These are phyloP conservation scores for Sporobolomyces roseus DNA, from an alignment of 768 basidiomycete genomes.

Conservation along the genomic window DNA sequence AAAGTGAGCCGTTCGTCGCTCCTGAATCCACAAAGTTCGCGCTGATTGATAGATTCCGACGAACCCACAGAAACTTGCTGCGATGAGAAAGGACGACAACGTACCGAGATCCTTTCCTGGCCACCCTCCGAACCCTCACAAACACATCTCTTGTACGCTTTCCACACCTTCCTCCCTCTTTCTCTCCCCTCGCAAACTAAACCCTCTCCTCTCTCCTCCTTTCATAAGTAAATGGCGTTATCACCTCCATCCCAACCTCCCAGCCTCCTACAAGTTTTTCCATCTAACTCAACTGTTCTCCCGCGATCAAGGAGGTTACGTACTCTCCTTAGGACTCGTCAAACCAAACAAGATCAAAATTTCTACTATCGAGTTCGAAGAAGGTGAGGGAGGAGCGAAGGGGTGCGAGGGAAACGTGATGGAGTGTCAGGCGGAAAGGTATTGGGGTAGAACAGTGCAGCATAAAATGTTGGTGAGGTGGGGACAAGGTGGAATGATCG, in stretches of 20 bases:
- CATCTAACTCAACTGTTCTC: slow-evolving; percentile 37
- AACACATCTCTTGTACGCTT: slow-evolving; percentile 24
- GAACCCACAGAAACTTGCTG: neutral
- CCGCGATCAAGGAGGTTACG: slow-evolving; percentile 25
- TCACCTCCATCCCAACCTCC: slow-evolving; percentile 20
- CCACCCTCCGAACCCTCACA: slow-evolving; percentile 18
- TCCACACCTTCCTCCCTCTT: neutral
- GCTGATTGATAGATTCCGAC: neutral
- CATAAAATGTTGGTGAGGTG: slow-evolving; percentile 17
- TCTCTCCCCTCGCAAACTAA: neutral
- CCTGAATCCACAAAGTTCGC: neutral
- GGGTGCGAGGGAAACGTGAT: slow-evolving; percentile 1
- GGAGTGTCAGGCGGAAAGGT: neutral
- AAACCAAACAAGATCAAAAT: slow-evolving; percentile 21
- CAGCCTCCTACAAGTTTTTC: slow-evolving; percentile 33
- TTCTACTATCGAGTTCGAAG: neutral
- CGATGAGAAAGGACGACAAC: slow-evolving; percentile 24
- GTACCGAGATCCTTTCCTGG: slow-evolving; percentile 31
- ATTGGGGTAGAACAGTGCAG: slow-evolving; percentile 15
- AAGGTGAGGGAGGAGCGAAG: no score
- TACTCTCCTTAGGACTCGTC: slow-evolving; percentile 35
- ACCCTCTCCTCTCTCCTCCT: neutral
- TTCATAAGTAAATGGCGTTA: slow-evolving; percentile 22
- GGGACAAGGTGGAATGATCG: slow-evolving; percentile 21
- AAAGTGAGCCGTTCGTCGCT: slow-evolving; percentile 5